These are phyloP conservation scores for Lactifluus subvellereus DNA, from an alignment of 768 basidiomycete genomes.

Conservation along the genomic window DNA sequence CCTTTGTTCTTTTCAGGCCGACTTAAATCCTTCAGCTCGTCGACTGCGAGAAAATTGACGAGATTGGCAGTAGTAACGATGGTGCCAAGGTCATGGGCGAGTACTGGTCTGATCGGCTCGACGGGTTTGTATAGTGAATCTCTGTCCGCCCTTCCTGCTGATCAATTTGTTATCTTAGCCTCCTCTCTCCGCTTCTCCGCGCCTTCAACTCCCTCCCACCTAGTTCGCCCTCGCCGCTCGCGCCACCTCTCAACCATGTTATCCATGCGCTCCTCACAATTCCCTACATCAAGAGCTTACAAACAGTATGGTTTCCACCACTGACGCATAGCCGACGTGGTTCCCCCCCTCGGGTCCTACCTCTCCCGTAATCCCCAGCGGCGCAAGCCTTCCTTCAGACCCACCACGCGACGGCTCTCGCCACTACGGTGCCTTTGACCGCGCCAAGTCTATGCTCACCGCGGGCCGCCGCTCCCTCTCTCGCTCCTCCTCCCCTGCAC, in stretches of 20 bases:
- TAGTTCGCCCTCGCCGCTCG: conserved; percentile 56
- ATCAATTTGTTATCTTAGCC: neutral
- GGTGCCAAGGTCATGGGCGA: conserved; percentile 55
- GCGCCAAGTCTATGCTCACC: conserved; percentile 50
- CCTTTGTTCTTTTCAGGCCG: neutral
- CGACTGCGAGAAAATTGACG: conserved; percentile 19
- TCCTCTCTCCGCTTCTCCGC: conserved; percentile 66
- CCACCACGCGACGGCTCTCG: conserved; percentile 24
- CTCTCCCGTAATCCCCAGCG: conserved; percentile 28
- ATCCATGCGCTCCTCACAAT: conserved; percentile 79
- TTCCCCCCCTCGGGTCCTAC: conserved; percentile 32
- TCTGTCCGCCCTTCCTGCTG: neutral
- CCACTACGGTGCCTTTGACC: conserved; percentile 41
- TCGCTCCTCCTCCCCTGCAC: conserved; percentile 36
- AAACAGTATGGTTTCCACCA: conserved; percentile 55
- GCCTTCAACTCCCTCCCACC: conserved; percentile 63
- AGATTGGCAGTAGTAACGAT: conserved; percentile 16
- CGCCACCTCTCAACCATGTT: conserved; percentile 68
- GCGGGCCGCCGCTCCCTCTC: conserved; percentile 43
- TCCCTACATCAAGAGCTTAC: conserved; percentile 56
- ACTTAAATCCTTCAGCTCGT: conserved; percentile 12
- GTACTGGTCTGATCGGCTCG: conserved; percentile 66
- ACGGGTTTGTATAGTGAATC: conserved; percentile 42
- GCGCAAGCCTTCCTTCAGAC: conserved; percentile 16
- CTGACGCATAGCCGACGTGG: conserved; percentile 26